Conservation (phyloP, 345 rosid genomes). For the Boechera stricta region DNA sequence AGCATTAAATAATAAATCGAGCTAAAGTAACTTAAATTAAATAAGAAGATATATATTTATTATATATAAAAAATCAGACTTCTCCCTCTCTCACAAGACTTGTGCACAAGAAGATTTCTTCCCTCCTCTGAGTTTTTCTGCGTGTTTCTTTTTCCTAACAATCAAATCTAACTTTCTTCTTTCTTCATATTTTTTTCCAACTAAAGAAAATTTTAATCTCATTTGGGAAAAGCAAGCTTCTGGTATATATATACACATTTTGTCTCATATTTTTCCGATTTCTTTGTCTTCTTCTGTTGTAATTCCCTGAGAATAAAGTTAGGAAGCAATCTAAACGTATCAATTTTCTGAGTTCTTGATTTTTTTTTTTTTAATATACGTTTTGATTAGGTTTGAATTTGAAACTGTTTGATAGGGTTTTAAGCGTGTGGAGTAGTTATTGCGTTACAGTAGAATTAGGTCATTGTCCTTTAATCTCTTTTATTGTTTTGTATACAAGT, state of each 20-base stretch:
- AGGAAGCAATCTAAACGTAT: constrained; percentile 36
- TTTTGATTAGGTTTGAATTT: constrained; percentile 21
- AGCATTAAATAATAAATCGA: constrained; percentile 17
- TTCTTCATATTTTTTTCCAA: constrained; percentile 39
- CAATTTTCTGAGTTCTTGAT: not conserved
- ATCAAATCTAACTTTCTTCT: constrained; percentile 26
- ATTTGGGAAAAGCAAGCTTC: constrained; percentile 3
- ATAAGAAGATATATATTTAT: not conserved
- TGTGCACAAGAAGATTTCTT: constrained; percentile 24
- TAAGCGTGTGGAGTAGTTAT: constrained; percentile 19
- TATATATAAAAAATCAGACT: not conserved
- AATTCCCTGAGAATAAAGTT: constrained; percentile 3
- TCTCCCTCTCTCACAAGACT: constrained; percentile 19
- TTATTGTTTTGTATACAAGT: not conserved
- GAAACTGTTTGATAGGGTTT: constrained; percentile 21
- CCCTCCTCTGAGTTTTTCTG: constrained; percentile 17
- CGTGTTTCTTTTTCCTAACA: constrained; percentile 30
- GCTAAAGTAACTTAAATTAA: constrained; percentile 24
- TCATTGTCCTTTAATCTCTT: constrained; percentile 18
- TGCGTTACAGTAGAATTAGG: constrained; percentile 26
- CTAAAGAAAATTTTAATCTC: not conserved
- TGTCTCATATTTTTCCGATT: not conserved
- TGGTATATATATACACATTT: not conserved
- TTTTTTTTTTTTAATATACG: constrained; percentile 1
- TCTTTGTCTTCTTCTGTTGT: not conserved